Percentiles rank a stretch among this genome's conserved stretches.
Conservation (phyloP, 768 basidiomycete species). For the Amanita rimosa region DNA sequence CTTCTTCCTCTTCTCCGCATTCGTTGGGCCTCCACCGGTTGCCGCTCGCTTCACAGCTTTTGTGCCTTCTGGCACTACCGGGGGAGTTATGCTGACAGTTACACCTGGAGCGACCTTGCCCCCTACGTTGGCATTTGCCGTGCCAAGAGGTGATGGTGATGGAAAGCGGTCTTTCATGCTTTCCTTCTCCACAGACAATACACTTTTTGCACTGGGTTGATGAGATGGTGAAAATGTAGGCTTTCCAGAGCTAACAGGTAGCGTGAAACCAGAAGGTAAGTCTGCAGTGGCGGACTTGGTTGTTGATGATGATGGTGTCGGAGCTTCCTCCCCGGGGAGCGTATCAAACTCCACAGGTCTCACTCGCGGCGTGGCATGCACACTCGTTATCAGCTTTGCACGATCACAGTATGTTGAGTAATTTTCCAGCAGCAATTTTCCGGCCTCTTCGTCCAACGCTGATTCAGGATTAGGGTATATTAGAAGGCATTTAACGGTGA, state of each 20-base stretch:
- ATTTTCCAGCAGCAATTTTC: conserved; percentile 81
- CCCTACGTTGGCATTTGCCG: conserved; percentile 59
- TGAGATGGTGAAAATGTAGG: conserved; percentile 11
- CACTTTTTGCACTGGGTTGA: background rate
- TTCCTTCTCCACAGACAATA: conserved; percentile 27
- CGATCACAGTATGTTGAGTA: conserved; percentile 83
- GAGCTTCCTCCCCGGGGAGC: conserved; percentile 16
- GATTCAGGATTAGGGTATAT: conserved; percentile 97
- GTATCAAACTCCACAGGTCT: conserved; percentile 63
- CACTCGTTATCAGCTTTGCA: conserved; percentile 80
- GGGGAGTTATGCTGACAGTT: conserved; percentile 21
- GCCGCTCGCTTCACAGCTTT: conserved; percentile 67
- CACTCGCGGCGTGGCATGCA: conserved; percentile 79
- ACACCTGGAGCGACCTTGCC: conserved; percentile 22
- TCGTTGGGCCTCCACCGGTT: conserved; percentile 34
- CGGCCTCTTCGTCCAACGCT: conserved; percentile 92
- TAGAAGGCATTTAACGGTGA: conserved; percentile 89
- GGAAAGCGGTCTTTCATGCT: conserved; percentile 47
- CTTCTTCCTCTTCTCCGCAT: conserved; percentile 81
- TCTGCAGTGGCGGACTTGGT: conserved; percentile 10
- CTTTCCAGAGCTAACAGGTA: conserved; percentile 33
- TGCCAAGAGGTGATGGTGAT: conserved; percentile 60
- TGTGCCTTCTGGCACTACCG: conserved; percentile 24
- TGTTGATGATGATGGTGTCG: conserved; percentile 14
- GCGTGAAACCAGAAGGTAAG: conserved; percentile 21